A percentile compares a stretch with the other conserved stretches of the same genome.
phyloP scores from a whole-genome alignment of 768 basidiomycete genomes.

The Pleurotus eryngii region DNA sequence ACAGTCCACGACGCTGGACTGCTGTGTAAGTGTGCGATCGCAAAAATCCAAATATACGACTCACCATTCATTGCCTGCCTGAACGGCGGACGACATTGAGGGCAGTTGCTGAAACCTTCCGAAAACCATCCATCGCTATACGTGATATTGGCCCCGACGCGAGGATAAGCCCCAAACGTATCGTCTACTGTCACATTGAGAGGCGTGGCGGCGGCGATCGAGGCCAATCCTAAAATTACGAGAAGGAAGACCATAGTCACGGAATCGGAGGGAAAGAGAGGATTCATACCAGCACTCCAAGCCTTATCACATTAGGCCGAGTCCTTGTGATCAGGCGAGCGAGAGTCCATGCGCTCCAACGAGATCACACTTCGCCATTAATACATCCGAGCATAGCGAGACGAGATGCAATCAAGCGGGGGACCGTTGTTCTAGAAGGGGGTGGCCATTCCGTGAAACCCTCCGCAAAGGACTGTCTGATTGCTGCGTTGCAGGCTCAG shows the following conservation, averaged over 20 bases:
- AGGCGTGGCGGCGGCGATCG: neutral
- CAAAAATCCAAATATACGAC: neutral
- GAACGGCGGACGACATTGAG: neutral
- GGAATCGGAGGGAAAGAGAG: too few species aligned
- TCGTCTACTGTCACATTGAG: slow-evolving; percentile 7
- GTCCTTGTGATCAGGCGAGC: too few species aligned
- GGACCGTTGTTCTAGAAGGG: too few species aligned
- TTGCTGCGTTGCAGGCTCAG: too few species aligned
- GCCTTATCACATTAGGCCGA: too few species aligned
- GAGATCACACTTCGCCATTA: too few species aligned
- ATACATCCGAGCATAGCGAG: too few species aligned
- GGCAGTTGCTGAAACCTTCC: slow-evolving; percentile 1
- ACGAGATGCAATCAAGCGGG: too few species aligned
- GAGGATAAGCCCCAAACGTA: neutral
- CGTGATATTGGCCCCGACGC: neutral
- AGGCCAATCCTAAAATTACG: neutral
- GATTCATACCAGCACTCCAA: too few species aligned
- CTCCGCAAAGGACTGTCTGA: too few species aligned
- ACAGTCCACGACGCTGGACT: neutral
- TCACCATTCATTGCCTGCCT: neutral
- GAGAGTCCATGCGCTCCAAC: too few species aligned
- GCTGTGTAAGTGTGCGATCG: neutral
- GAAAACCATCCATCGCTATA: slow-evolving; percentile 5
- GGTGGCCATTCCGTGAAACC: too few species aligned
- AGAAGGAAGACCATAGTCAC: neutral